Base-by-base conservation (phyloP, 108 stramenopile species). In the Nannochloropsis salina region DNA sequence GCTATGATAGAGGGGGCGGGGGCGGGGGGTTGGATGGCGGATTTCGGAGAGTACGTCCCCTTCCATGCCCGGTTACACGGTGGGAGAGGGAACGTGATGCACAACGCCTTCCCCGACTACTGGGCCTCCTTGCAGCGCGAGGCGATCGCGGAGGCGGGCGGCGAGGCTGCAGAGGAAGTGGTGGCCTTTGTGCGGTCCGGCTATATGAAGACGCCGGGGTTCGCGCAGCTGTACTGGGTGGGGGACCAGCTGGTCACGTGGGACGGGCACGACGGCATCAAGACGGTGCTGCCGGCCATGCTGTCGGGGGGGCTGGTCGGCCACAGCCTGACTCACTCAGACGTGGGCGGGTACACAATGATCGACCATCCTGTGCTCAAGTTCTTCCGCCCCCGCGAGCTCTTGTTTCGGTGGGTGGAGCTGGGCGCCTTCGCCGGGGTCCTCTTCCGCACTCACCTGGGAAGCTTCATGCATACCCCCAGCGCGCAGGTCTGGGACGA, bases 371-470 rank as follows among this genome's bases (percentile, higher is more conserved):
- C n/a, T 42, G 44, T 42, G 80, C 86, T 74, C 47, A 79, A 45
- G 1, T 89, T 90, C 42, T 84, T 88, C 4, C 40, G 90, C 41
- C 43, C 85, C 22, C 85, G 86, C 41, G 92, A 92, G 20, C 90
- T 92, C 90, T 85, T 92, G 47, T 86, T 82, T 61, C 88, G 92
- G 15, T 92, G 92, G 92, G 86, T 90, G 84, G 92, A 92, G 84
- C 86, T 91, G 90, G 91, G 45, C 9, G 92, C 92, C 8, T 92
- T 92, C 42, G 90, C 90, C 0, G 44, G 88, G 79, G 61, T 74
- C 20, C 31, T 92, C 10, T 91, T 92, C 44, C 92, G 92, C 21
- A 92, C 92, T 3, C 90, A 92, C 83, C 85, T 84, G 86, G 89
- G 44, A 84, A 90, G 22, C 43, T 83, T 83, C 80, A 82, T 5